Evolutionary conservation across 2,329 filamentous ascomycete species (phyloP), one percentile per base, ranked within the genome.

Genomic region (Sordariomycetes sp.): DNA sequence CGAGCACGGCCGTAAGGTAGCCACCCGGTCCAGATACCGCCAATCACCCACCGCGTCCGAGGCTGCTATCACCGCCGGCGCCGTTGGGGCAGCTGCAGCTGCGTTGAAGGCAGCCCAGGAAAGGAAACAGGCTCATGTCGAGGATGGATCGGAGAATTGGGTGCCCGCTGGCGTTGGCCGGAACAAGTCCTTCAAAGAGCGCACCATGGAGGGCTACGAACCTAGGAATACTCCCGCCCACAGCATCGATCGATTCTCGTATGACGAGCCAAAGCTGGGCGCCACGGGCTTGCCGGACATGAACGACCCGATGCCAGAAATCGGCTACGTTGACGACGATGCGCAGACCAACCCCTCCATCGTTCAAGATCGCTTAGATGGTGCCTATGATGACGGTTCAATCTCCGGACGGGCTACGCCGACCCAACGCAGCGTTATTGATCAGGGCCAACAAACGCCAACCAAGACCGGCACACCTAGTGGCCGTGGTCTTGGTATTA

Each of bases 321-420:
- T 84, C 47, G 86, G 82, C 4, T 82, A 85, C 43, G 46, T 61
- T 2, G 65, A 71, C 9, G 71, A 75, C 24, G 86, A 93, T 40
- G 70, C 86, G 12, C 80, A 76, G 30, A 94, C 87, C 14, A 93
- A 93, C 50, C 86, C 86, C 3, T 94, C 88, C 0, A 70, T 88
- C 32, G 74, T 37, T 10, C 36, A 87, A 43, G 86, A 83, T 14
- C 80, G 79, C 1, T 72, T 82, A 32, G 79, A 75, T 33, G 75
- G 72, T 3, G 49, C 57, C 19, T 36, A 42, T 14, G 42, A 39
- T 6, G 42, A 44, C 21, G 66, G 70, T 32, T 63, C 68, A 35
- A 78, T 73, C 66, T 66, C 67, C 21, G 72, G 73, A 35, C 64
- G 72, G 36, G 58, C 64, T 9, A 77, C 74, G 2, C 72, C 75